A percentile compares a stretch with the other conserved stretches of the same genome.
phyloP scores from a whole-genome alignment of 1,284 basidiomycete genomes.

The Paramarasmius palmivorus region DNA sequence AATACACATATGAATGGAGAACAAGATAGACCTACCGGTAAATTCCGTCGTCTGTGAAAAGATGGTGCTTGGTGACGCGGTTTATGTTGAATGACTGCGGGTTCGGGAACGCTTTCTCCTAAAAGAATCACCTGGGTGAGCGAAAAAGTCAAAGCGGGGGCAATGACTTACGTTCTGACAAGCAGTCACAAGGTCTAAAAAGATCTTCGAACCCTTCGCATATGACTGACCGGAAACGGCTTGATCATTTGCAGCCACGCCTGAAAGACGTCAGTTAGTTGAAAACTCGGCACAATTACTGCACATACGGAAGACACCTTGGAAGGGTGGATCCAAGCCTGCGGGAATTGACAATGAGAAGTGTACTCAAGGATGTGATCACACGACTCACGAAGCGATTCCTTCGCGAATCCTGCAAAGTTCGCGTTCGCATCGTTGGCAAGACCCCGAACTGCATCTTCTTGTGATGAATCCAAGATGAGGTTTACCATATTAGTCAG shows the following conservation, averaged over 20 bases:
- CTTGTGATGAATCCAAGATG: constrained; percentile 51
- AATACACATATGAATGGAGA: background rate
- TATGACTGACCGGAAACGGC: constrained; percentile 42
- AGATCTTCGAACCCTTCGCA: constrained; percentile 50
- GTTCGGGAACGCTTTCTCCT: constrained; percentile 52
- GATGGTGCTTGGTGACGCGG: constrained; percentile 47
- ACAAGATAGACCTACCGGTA: constrained; percentile 37
- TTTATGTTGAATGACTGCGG: constrained; percentile 46
- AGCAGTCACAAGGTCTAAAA: constrained; percentile 60
- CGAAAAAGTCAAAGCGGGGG: background rate
- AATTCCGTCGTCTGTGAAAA: constrained; percentile 51
- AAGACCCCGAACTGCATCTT: constrained; percentile 39
- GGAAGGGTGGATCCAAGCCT: constrained; percentile 50
- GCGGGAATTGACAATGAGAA: constrained; percentile 5
- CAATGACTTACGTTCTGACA: constrained; percentile 50
- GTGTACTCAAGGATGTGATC: background rate
- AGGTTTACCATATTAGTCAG: constrained; percentile 53
- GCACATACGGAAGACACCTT: constrained; percentile 52
- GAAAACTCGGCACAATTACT: background rate
- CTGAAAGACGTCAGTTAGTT: constrained; percentile 26
- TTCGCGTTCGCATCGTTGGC: constrained; percentile 35
- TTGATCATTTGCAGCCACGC: constrained; percentile 45
- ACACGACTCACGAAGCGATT: constrained; percentile 61
- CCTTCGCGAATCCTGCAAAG: constrained; percentile 57
- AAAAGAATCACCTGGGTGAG: constrained; percentile 2